Evolutionary conservation across 805 yeast species (phyloP).

Genomic region (Candida krabiensis): DNA sequence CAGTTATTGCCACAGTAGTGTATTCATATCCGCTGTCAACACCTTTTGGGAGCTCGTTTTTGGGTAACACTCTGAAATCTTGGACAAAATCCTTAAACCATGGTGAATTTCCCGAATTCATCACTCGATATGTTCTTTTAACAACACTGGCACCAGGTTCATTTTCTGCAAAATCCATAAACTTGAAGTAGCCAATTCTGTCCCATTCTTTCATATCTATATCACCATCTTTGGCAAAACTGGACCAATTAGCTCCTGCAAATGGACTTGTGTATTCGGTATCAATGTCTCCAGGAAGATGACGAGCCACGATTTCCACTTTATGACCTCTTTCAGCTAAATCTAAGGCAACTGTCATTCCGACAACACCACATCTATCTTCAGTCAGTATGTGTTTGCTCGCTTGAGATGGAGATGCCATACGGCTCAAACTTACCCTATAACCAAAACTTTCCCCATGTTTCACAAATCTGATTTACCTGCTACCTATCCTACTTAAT

Average conservation of each 20-base stretch:
- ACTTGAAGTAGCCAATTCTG: slow-evolving; percentile 45
- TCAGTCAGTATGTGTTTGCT: too few species aligned
- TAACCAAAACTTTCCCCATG: slow-evolving; percentile 15
- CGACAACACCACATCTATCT: slow-evolving; percentile 49
- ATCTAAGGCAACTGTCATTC: slow-evolving; percentile 49
- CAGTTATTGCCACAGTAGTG: slow-evolving; percentile 34
- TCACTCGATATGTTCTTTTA: slow-evolving; percentile 17
- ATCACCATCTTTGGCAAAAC: slow-evolving; percentile 51
- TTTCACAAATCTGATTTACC: too few species aligned
- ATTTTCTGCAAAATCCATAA: slow-evolving; percentile 43
- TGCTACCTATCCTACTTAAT: too few species aligned
- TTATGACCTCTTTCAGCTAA: slow-evolving; percentile 41
- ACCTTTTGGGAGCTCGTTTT: slow-evolving; percentile 37
- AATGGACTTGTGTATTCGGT: slow-evolving; percentile 59
- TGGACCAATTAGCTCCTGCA: slow-evolving; percentile 74
- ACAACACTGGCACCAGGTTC: slow-evolving; percentile 54
- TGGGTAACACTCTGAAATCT: slow-evolving; percentile 36
- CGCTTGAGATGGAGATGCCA: too few species aligned
- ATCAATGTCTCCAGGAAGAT: slow-evolving; percentile 58
- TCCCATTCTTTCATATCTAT: slow-evolving; percentile 40
- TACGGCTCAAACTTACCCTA: slow-evolving; percentile 13
- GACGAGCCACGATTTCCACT: slow-evolving; percentile 43
- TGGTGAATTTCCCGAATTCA: slow-evolving; percentile 32
- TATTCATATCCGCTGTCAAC: slow-evolving; percentile 44
- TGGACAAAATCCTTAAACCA: slow-evolving; percentile 53